Evolutionary conservation across 202 grass and related monocot genomes (phyloP), one percentile per base, ranked within the genome.

Genomic region (Setaria viridis): DNA sequence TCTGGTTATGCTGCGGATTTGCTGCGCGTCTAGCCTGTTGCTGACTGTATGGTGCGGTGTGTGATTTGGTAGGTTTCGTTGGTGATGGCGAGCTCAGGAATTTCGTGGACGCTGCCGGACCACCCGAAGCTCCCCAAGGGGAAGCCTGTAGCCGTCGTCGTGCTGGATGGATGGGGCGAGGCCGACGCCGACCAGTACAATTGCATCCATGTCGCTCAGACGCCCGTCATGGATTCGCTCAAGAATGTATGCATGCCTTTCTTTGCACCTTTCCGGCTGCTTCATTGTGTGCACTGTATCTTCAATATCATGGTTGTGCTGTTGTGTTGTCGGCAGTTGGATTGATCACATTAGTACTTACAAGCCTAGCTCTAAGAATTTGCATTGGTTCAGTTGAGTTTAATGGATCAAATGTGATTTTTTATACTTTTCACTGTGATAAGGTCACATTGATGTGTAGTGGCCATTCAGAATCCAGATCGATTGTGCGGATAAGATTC

Each of bases 141-240:
- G 11, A 98, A 98, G 89, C 84, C 66, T 3, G 83, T 98, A 46
- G 95, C 91, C 34, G 89, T 98, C 20, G 86, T 99, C 79, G 97
- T 99, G 74, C 90, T 97, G 67, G 97, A 99, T 71, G 97, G 94
- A n/a, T 99, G 97, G 97, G 97, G 97, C 20, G 97, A 99, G 88
- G 94, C 97, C 34, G 96, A 84, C 85, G 73, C 92, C n/a, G 94
- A 99, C 85, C 4, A 99, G 85, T 99, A 90, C 84, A 99, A 99
- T 78, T 99, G 97, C 85, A 99, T 99, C 88, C 90, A 99, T 80
- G 88, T 92, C 72, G 97, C 97, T 25, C 65, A 97, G 76, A 99
- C 97, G 62, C 97, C 93, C 30, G 88, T 89, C 82, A 99, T 96
- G 97, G 97, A 99, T 85, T 99, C 93, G 30, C 93, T 99, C 58